Evolutionary conservation across 768 basidiomycete species (phyloP), one percentile per base, ranked within the genome.

Genomic region (Mrakia blollopis): DNA sequence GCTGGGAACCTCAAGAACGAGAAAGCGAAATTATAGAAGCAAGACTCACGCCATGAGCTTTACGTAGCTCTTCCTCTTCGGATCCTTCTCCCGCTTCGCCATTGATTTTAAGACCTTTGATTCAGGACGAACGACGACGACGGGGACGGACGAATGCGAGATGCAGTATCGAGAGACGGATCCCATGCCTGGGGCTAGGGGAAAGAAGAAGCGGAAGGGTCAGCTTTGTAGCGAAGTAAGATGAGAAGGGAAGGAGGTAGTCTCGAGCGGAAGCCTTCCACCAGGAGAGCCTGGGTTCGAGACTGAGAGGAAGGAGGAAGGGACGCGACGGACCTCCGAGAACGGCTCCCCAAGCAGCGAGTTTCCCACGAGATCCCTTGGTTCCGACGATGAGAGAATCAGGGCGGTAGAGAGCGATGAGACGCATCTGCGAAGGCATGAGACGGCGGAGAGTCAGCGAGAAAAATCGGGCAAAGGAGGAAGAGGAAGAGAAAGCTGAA

Each of bases 341-440:
- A 28, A 86, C 89, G 41, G 83, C 87, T 71, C 85, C 89, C 86
- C 85, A 87, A 44, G 85, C 85, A 77, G 88, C 87, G 79, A 88
- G 85, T 78, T 87, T 85, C 37, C 87, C 86, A 63, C 87, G 85
- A 78, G 88, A 86, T 0, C 93, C 96, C 23, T 92, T 88, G 13
- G 92, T 94, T 28, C 97, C 96, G 39, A 98, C 96, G 21, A 99
- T 90, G 73, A 99, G 87, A 0, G 92, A 91, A 83, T 96, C 94
- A 16, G 82, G 83, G 57, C 83, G 77, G 61, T 83, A 83, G 10
- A 97, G 87, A 0, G 93, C 92, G 79, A 96, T 94, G 78, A 95
- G 88, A 72, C 95, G 91, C 81, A 98, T 78, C 74, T 75, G 74
- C 1, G 50, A 14, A 21, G 35, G 35, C 7, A 21, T 21, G 37